Base-by-base conservation (phyloP, 2,329 filamentous ascomycete species). In the Diplocarpon rosae region DNA sequence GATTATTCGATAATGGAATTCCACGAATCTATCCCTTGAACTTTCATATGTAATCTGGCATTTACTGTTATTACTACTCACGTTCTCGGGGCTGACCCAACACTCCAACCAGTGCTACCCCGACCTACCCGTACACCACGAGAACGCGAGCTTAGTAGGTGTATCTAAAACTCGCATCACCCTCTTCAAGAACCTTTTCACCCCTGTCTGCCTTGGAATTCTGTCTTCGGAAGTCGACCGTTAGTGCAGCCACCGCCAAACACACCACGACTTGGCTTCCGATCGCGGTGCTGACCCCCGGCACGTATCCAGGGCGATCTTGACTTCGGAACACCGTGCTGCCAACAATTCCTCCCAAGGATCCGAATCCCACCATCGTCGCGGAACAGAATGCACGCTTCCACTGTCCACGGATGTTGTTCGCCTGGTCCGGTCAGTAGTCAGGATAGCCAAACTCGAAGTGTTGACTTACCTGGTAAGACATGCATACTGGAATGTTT, bases 361-460 rank as follows among this genome's bases (percentile, higher is more conserved):
- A 85, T 5, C 85, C 85, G 40, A 84, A 78, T 1, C 80, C 83
- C 3, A 92, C 82, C 2, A 90, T 72, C 0, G 80, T 82, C 2
- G 85, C 83, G 47, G 78, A 84, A 61, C 77, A 81, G 54, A 92
- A 81, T 0, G 85, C 85, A 37, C 86, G 78, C 67, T 89, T 92
- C 84, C 85, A 92, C 65, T 92, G 85, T 0, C 85, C 86, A 42
- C 85, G 79, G 59, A 92, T 47, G 29, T 67, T 90, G 84, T 68
- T 86, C 35, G 85, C 84, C 66, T 90, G 85, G 5, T 12, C 11
- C 11, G 3, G 30, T 32, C 4, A 32, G 30, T 14, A 12, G 9
- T 3, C 11, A 9, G 4, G 30, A 3, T 5, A 32, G 4, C 30
- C 3, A 10, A 14, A 32, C 4, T 3, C 11, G 30, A 32, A 3